Percentiles rank a stretch among this genome's conserved stretches.
phyloP scores from a whole-genome alignment of 202 grass and related monocot genomes.

The Dendrocalamus latiflorus region DNA sequence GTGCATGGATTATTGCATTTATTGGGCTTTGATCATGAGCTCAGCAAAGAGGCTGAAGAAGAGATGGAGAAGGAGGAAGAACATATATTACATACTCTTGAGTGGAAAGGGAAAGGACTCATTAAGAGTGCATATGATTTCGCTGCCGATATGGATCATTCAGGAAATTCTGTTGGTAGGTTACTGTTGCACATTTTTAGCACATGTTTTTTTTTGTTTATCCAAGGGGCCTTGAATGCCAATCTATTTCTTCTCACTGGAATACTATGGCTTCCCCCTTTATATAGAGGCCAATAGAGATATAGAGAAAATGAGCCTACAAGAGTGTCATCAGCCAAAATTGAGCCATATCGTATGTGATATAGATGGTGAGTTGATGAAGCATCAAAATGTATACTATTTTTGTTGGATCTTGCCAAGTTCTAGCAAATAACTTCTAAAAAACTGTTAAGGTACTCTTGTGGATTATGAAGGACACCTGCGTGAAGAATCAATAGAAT shows the following conservation, averaged over 20 bases:
- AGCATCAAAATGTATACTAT: not conserved
- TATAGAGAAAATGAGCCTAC: conserved; percentile 28
- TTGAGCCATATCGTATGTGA: conserved; percentile 77
- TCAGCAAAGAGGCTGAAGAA: conserved; percentile 63
- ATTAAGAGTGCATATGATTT: conserved; percentile 69
- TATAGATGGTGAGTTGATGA: conserved; percentile 63
- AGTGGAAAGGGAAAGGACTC: conserved; percentile 87
- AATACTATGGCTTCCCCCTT: conserved; percentile 13
- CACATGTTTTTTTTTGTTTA: conserved; percentile 11
- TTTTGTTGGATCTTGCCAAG: conserved; percentile 21
- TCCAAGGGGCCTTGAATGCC: not conserved
- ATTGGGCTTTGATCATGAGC: conserved; percentile 95
- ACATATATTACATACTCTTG: conserved; percentile 54
- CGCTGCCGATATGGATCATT: conserved; percentile 4
- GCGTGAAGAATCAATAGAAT: conserved; percentile 35
- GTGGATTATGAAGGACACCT: conserved; percentile 40
- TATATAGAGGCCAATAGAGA: conserved; percentile 45
- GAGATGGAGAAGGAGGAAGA: conserved; percentile 90
- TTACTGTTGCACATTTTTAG: conserved; percentile 3
- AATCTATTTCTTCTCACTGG: conserved; percentile 6
- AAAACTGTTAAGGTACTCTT: conserved; percentile 42
- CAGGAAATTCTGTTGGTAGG: conserved; percentile 27
- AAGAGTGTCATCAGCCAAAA: conserved; percentile 37
- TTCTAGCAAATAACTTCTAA: conserved; percentile 34
- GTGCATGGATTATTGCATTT: conserved; percentile 92